Conservation (phyloP, 2,329 filamentous ascomycete species). For the Aureobasidium lini region DNA sequence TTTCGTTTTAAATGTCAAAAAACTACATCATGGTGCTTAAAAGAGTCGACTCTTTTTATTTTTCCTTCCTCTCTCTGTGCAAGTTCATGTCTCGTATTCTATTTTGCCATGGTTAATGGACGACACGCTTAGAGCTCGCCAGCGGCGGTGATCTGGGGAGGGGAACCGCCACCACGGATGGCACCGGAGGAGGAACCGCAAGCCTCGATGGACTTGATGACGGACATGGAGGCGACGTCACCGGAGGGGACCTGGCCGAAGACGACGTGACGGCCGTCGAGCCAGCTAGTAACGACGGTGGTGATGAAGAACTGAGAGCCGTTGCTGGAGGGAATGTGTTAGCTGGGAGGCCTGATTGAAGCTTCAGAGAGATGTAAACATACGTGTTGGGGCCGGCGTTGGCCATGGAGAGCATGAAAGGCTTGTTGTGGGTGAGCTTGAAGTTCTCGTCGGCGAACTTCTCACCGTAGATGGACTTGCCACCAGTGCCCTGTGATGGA, state of each 20-base stretch:
- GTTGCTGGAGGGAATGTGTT: constrained; percentile 42
- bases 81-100: constrained; percentile 13
- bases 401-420: constrained; percentile 95
- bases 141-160: constrained; percentile 46
- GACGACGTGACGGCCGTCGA: constrained; percentile 76
- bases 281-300: constrained; percentile 59
- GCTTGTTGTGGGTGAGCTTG: constrained; percentile 78
- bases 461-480: constrained; percentile 93
- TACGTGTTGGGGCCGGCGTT: constrained; percentile 95
- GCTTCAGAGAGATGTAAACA: constrained; percentile 23
- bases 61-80: neutral
- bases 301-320: constrained; percentile 69
- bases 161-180: constrained; percentile 43
- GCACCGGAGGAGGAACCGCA: constrained; percentile 48
- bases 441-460: constrained; percentile 99
- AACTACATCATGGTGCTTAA: neutral
- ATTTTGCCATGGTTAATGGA: neutral
- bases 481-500: constrained; percentile 63
- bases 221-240: constrained; percentile 45
- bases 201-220: constrained; percentile 54
- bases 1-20: neutral
- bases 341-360: neutral
- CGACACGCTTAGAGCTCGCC: constrained; percentile 31
- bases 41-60: neutral
- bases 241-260: constrained; percentile 63